Base-by-base conservation (phyloP, 371 early-diverging fungal genomes). In the Sporodiniella umbellata region DNA sequence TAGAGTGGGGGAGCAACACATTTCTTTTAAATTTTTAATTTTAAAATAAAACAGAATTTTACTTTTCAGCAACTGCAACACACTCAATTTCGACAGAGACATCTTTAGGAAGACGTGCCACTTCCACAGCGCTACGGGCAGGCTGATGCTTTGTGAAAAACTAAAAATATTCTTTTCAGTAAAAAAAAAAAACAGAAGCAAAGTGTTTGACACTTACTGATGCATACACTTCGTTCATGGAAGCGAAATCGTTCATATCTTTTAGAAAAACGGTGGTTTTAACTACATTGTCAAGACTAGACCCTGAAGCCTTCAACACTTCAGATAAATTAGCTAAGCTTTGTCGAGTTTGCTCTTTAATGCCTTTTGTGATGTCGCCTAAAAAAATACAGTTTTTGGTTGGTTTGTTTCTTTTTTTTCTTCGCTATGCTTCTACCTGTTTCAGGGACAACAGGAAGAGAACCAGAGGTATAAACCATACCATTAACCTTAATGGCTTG, bases 191-290 rank as follows among this genome's bases (percentile, higher is more conserved):
- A 10, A 40, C 7, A 40, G 17, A n/a, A n/a, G n/a, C n/a, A n/a
- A n/a, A n/a, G n/a, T n/a, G n/a, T n/a, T n/a, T n/a, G n/a, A n/a
- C n/a, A 40, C 40, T 40, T 40, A 40, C 40, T 2, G 19, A 21
- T 8, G 40, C 1, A 40, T 40, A 40, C 4, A 40, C 40, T 19
- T 40, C 40, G 21, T 40, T 40, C 40, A 40, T 40, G 2, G 18
- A 21, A 8, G 18, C 12, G 21, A 40, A 40, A 21, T 40, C 40
- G 15, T 40, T 40, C 40, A 40, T 40, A 12, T 40, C 84, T 66
- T 83, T 83, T 26, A 92, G 62, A 66, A 91, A 92, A 39, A 91
- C 89, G 39, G 89, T 91, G 28, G 88, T 88, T 78, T 92, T 92
- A 62, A 89, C 80, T 22, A 90, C 87, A 52, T 84, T 76, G 40